Percentiles rank a stretch among this genome's conserved stretches.
These are phyloP conservation scores for Pholiota molesta DNA, from an alignment of 768 basidiomycete species.

Conservation along the genomic window DNA sequence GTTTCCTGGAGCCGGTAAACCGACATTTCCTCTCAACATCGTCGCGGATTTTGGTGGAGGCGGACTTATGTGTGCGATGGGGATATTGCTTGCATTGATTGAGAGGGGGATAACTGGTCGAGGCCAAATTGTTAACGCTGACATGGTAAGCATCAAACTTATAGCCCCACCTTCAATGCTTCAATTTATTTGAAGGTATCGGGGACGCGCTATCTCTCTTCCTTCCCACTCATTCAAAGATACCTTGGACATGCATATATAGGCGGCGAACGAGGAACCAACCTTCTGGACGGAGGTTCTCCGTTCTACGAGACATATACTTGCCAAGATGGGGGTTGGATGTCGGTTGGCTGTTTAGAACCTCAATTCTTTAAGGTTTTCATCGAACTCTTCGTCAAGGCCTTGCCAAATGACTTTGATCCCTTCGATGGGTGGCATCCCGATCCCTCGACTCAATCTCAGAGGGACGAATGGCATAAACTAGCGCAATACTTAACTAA, in stretches of 20 bases:
- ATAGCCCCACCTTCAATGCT: neutral
- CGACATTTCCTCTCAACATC: conserved; percentile 73
- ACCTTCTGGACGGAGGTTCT: conserved; percentile 73
- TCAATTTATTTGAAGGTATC: conserved; percentile 57
- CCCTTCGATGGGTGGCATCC: conserved; percentile 59
- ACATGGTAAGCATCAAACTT: conserved; percentile 58
- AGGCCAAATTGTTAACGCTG: conserved; percentile 74
- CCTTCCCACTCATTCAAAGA: conserved; percentile 64
- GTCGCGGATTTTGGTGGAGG: conserved; percentile 87
- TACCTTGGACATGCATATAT: conserved; percentile 40
- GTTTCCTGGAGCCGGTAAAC: conserved; percentile 71
- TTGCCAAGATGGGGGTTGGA: conserved; percentile 73
- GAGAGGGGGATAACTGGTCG: conserved; percentile 65
- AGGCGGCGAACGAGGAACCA: conserved; percentile 51
- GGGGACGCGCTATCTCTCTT: conserved; percentile 76
- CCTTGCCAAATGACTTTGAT: conserved; percentile 48
- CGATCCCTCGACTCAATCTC: conserved; percentile 42
- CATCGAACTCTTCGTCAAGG: conserved; percentile 52
- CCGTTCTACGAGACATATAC: conserved; percentile 79
- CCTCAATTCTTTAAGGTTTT: conserved; percentile 72
- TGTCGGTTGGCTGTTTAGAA: conserved; percentile 79
- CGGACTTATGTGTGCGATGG: conserved; percentile 69
- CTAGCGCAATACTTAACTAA: conserved; percentile 57
- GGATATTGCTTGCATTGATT: conserved; percentile 75
- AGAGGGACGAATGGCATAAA: conserved; percentile 57